Conservation (phyloP, 73 alveolate genomes). For the Loxodes magnus region DNA sequence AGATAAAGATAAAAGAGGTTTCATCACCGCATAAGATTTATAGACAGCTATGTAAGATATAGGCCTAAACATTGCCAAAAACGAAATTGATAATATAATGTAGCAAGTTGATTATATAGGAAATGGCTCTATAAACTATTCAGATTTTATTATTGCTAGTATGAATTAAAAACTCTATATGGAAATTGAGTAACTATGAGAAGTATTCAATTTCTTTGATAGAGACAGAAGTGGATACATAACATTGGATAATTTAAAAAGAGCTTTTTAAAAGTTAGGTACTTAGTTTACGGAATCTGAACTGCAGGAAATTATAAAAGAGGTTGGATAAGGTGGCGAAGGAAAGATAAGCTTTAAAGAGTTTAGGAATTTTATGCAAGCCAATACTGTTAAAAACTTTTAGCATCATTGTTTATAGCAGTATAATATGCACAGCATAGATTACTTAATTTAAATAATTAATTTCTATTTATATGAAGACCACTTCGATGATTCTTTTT, state of each 20-base stretch:
- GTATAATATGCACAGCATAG: too few relatives aligned
- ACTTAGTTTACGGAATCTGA: background rate
- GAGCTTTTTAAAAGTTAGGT: background rate
- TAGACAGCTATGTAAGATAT: background rate
- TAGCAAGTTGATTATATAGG: background rate
- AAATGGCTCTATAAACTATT: background rate
- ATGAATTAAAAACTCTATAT: background rate
- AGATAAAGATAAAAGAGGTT: background rate
- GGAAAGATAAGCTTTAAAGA: background rate
- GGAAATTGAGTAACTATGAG: background rate
- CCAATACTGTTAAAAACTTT: background rate
- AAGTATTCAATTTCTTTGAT: background rate
- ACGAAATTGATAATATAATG: constrained; percentile 6
- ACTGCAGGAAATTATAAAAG: background rate
- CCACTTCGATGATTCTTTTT: too few relatives aligned
- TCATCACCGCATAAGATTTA: constrained; percentile 1
- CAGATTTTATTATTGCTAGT: background rate
- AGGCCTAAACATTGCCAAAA: background rate
- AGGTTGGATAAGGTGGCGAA: background rate
- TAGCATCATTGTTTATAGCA: too few relatives aligned
- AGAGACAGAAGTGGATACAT: background rate
- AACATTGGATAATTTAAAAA: background rate
- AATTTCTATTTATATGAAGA: too few relatives aligned
- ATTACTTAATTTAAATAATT: too few relatives aligned
- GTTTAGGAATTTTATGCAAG: background rate